Conservation (phyloP, 2,329 filamentous ascomycete species). For the Fusarium irregulare region DNA sequence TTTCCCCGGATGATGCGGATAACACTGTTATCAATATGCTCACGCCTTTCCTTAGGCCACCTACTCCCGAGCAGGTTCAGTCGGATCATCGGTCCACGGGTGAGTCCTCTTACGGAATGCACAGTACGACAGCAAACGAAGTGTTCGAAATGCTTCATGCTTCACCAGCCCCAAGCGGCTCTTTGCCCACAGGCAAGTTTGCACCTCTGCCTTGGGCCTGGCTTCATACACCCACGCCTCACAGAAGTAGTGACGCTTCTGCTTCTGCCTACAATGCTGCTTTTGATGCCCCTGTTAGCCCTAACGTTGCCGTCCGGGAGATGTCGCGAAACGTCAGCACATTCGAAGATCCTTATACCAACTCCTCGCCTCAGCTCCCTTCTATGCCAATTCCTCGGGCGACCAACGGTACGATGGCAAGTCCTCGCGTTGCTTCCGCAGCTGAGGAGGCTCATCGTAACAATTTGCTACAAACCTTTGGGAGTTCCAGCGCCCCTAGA, state of each 20-base stretch:
- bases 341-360: constrained; percentile 51
- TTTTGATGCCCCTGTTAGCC: constrained; percentile 44
- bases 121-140: constrained; percentile 62
- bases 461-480: constrained; percentile 52
- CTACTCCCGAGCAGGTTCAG: constrained; percentile 55
- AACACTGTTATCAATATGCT: constrained; percentile 60
- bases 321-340: constrained; percentile 16
- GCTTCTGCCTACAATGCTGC: constrained; percentile 42
- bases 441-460: constrained; percentile 50
- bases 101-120: constrained; percentile 67
- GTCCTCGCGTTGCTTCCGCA: constrained; percentile 32
- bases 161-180: constrained; percentile 47
- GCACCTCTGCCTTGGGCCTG: constrained; percentile 63
- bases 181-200: constrained; percentile 49
- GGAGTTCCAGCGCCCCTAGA: constrained; percentile 42
- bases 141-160: constrained; percentile 58
- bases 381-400: constrained; percentile 15
- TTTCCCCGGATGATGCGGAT: constrained; percentile 49
- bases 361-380: constrained; percentile 41
- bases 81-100: constrained; percentile 46
- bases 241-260: constrained; percentile 37
- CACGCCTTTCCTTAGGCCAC: constrained; percentile 61
- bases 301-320: constrained; percentile 39
- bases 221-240: constrained; percentile 55
- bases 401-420: constrained; percentile 33